Evolutionary conservation across 257 asterid genomes (phyloP), one percentile per base, ranked within the genome.

Genomic region (Verbascum thapsus): DNA sequence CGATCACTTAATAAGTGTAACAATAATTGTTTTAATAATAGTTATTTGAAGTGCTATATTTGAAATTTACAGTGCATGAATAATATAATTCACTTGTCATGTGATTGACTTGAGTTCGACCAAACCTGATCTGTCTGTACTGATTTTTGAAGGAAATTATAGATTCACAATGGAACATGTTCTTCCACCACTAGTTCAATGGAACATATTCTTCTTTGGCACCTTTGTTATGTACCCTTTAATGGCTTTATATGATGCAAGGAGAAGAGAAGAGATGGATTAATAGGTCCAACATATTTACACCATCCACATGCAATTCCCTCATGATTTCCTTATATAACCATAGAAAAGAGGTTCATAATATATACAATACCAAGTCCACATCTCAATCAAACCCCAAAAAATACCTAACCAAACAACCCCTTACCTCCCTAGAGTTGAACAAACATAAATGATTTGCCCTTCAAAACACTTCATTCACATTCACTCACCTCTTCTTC

Each of bases 291-390:
- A 71, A 73, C 75, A 47, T 32, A 69, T 63, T 69, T 68, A 42
- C 77, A 71, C 68, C 81, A 61, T 37, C 72, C 76, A 79, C 74
- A 72, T 72, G 76, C 85, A 71, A 68, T 62, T 74, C 71, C 47
- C 66, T 76, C 81, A 51, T 42, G 49, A 42, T 44, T 50, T 40
- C 63, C 74, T 68, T 19, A 53, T 53, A 41, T 61, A 58, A 60
- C 68, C 69, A 63, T 64, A 22, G 13, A 74, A 69, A n/a, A 61
- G 61, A 49, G 59, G 59, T 59, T 74, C 72, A 44, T 71, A 61
- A 48, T 42, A 22, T 12, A 53, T 63, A 39, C 34, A 52, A 64
- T 75, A 62, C 83, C 72, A 69, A 72, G 66, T 78, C 82, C 57
- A 53, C 56, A 13, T 70, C 74, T 67, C 73, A 68, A 61, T 55